A percentile compares a stretch with the other conserved stretches of the same genome.
Evolutionary conservation across 2,329 filamentous ascomycete genomes (phyloP).

Genomic region (Trichophyton mentagrophytes): DNA sequence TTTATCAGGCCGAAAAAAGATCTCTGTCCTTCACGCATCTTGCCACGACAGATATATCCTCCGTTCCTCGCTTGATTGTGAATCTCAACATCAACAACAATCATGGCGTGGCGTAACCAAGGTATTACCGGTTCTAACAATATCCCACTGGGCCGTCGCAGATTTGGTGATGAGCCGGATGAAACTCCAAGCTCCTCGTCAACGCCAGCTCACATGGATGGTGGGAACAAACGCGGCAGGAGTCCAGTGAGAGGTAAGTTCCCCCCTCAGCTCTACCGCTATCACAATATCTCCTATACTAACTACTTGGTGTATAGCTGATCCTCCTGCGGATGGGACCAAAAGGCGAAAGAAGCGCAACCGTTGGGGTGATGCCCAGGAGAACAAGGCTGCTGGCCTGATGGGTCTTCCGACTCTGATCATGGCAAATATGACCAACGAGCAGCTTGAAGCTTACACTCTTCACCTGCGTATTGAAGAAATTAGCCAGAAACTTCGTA

Average conservation of each 20-base stretch:
- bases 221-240: slow-evolving; percentile 68
- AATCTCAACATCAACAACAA: slow-evolving; percentile 5
- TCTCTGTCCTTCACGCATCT: neutral
- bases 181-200: slow-evolving; percentile 34
- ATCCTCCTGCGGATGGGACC: slow-evolving; percentile 56
- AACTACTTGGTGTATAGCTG: slow-evolving; percentile 18
- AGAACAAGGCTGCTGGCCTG: slow-evolving; percentile 95
- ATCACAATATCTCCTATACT: neutral
- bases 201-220: slow-evolving; percentile 36
- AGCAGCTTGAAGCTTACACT: slow-evolving; percentile 95
- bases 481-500: slow-evolving; percentile 97
- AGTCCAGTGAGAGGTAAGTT: slow-evolving; percentile 69
- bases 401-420: slow-evolving; percentile 97
- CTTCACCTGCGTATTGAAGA: slow-evolving; percentile 95
- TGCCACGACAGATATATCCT: neutral
- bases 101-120: slow-evolving; percentile 53
- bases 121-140: slow-evolving; percentile 98
- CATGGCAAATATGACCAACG: slow-evolving; percentile 92
- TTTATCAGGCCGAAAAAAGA: neutral
- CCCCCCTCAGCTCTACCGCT: slow-evolving; percentile 10
- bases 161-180: slow-evolving; percentile 49
- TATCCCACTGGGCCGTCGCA: slow-evolving; percentile 78
- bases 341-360: slow-evolving; percentile 96
- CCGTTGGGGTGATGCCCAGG: slow-evolving; percentile 90
- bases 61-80: neutral